Percentiles rank a stretch among this genome's conserved stretches.
These are phyloP conservation scores for Wickerhamomyces queroliae DNA, from an alignment of 805 yeast species.

Conservation along the genomic window DNA sequence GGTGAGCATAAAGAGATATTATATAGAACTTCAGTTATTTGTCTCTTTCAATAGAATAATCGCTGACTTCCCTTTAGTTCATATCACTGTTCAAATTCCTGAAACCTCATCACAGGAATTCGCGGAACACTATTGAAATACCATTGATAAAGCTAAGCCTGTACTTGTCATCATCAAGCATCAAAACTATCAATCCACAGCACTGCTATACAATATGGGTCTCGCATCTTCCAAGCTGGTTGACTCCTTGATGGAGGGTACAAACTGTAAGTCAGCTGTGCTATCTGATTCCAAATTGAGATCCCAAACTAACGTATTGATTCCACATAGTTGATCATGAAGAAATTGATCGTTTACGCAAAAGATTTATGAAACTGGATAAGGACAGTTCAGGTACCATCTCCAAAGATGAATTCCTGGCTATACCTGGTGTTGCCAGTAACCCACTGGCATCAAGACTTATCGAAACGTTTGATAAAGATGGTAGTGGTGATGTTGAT, in stretches of 20 bases:
- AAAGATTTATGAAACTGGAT: constrained; percentile 92
- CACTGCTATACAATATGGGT: constrained; percentile 34
- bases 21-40: too few relatives aligned
- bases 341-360: constrained; percentile 86
- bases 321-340: constrained; percentile 64
- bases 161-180: neutral
- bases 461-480: constrained; percentile 91
- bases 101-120: too few relatives aligned
- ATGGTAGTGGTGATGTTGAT: constrained; percentile 89
- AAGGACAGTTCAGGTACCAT: constrained; percentile 89
- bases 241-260: constrained; percentile 73
- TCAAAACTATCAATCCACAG: neutral
- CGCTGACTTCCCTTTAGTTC: too few relatives aligned
- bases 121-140: neutral
- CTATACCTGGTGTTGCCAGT: constrained; percentile 86
- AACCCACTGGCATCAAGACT: constrained; percentile 88
- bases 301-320: constrained; percentile 3
- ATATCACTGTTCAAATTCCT: too few relatives aligned
- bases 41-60: too few relatives aligned
- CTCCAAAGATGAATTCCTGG: constrained; percentile 83
- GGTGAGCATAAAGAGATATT: too few relatives aligned
- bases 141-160: neutral
- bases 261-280: constrained; percentile 49
- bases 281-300: neutral
- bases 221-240: constrained; percentile 52